Base-by-base conservation (phyloP, 805 yeast genomes). In the Myxozyma nipponensis region DNA sequence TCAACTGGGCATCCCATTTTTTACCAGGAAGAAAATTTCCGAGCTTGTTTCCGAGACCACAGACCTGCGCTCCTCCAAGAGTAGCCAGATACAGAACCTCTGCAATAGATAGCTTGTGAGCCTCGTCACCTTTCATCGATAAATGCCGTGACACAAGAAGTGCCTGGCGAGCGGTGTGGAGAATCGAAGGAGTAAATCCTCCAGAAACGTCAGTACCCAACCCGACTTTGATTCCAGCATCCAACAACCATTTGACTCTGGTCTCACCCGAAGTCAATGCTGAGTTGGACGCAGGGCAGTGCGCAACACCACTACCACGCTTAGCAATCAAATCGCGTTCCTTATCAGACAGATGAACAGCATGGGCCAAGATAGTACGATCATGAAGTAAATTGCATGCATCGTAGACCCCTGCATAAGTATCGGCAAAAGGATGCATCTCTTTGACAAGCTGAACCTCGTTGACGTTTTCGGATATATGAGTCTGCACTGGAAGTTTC, bases 241-340 rank as follows among this genome's bases (percentile, higher is more conserved):
- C 74, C 48, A 89, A 70, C 38, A 87, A 69, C 74, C 82, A 77
- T 58, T 84, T 77, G 9, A 91, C 79, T 18, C 88, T 83, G 6
- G 95, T 90, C 66, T 88, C 95, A 17, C 98, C 98, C 9, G 95
- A 83, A 0, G 95, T 82, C 50, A 91, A 76, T 17, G 93, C 81
- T 1, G 95, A 81, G 66, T 91, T 91, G 17, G 95, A 86, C 9
- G 88, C 80, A 1, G 98, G 98, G 69, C 98, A 91, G 68, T 93
- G 98, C 3, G 95, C 77, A 17, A 91, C 79, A 10, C 96, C 95
- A 28, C 87, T 71, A 4, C 77, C 69, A 19, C 77, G 75, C 17
- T 61, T 55, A 54, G 73, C 75, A 40, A 93, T 72, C 19, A 85
- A 53, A 17, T 74, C 67, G 38, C 81, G 72, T 66, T 91, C 98